phyloP scores from a whole-genome alignment of 1,139 yeast genomes.

The Blastobotrys illinoisensis region DNA sequence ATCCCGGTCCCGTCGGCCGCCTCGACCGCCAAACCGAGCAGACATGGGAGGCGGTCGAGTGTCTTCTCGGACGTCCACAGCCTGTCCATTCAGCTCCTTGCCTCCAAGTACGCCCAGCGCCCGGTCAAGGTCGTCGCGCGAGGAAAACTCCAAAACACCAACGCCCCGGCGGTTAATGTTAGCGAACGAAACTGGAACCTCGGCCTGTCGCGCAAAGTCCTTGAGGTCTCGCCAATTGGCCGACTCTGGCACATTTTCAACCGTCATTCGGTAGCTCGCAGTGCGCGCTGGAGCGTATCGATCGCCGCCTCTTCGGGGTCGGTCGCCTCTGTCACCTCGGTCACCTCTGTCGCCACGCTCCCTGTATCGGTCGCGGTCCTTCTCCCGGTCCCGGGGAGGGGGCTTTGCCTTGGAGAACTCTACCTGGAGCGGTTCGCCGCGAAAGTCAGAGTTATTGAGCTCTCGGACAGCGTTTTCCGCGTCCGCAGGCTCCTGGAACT shows the following conservation, averaged over 20 bases:
- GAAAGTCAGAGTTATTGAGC: conserved; percentile 31
- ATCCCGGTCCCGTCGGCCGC: conserved; percentile 20
- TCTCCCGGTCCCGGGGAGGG: conserved; percentile 1
- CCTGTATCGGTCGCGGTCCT: conserved; percentile 15
- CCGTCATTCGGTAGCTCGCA: conserved; percentile 17
- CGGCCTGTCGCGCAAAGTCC: conserved; percentile 34
- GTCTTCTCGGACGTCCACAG: conserved; percentile 69
- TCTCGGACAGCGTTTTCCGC: conserved; percentile 30
- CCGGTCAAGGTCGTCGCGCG: conserved; percentile 66
- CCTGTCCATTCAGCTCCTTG: conserved; percentile 62
- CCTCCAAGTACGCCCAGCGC: conserved; percentile 68
- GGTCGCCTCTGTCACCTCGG: conserved; percentile 16
- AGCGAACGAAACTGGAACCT: conserved; percentile 33
- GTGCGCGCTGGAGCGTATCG: conserved; percentile 5
- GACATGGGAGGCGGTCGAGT: conserved; percentile 21
- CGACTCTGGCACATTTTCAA: conserved; percentile 23
- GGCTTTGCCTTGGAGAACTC: conserved; percentile 25
- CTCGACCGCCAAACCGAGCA: conserved; percentile 14
- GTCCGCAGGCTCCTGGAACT: conserved; percentile 42
- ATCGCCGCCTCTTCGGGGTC: conserved; percentile 12
- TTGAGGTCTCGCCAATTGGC: conserved; percentile 36
- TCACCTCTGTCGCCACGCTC: conserved; percentile 4
- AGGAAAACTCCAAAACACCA: conserved; percentile 69
- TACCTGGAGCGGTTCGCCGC: conserved; percentile 32
- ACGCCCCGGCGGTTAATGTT: conserved; percentile 31